Evolutionary conservation across 345 rosid species (phyloP).

Genomic region (Eucalyptus leucophloia): DNA sequence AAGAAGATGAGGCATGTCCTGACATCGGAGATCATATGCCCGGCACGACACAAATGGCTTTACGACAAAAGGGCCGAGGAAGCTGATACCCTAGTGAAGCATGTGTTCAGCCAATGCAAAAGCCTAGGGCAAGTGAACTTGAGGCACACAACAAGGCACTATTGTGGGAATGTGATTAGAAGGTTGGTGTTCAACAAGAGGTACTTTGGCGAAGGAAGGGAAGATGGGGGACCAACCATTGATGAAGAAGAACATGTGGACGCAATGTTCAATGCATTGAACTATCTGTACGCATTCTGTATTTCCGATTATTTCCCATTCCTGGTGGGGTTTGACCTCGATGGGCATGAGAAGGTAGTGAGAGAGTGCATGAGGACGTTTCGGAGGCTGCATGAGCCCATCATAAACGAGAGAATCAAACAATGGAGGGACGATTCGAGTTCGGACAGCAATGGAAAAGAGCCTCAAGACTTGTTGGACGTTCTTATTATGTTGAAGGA

Average conservation of each 20-base stretch:
- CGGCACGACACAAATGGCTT: not conserved
- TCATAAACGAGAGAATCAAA: not conserved
- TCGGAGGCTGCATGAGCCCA: not conserved
- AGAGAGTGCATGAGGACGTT: not conserved
- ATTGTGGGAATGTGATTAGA: not conserved
- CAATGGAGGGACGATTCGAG: not conserved
- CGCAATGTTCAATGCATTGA: not conserved
- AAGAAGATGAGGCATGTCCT: not conserved
- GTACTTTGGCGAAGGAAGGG: not conserved
- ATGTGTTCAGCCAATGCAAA: constrained; percentile 3
- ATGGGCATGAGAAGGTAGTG: not conserved
- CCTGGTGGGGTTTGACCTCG: not conserved
- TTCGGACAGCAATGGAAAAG: not conserved
- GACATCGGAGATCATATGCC: not conserved
- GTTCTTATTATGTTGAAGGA: not conserved
- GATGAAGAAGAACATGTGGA: not conserved
- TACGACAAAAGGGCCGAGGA: not conserved
- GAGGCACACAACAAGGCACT: not conserved
- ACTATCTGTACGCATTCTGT: not conserved
- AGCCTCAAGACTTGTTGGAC: not conserved
- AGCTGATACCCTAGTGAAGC: not conserved
- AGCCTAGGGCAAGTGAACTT: not conserved
- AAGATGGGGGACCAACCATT: not conserved
- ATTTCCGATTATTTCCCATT: not conserved
- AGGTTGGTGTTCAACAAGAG: not conserved